Percentiles rank a stretch among this genome's conserved stretches.
phyloP scores from a whole-genome alignment of 768 basidiomycete species.

The Pulveroboletus sp. region DNA sequence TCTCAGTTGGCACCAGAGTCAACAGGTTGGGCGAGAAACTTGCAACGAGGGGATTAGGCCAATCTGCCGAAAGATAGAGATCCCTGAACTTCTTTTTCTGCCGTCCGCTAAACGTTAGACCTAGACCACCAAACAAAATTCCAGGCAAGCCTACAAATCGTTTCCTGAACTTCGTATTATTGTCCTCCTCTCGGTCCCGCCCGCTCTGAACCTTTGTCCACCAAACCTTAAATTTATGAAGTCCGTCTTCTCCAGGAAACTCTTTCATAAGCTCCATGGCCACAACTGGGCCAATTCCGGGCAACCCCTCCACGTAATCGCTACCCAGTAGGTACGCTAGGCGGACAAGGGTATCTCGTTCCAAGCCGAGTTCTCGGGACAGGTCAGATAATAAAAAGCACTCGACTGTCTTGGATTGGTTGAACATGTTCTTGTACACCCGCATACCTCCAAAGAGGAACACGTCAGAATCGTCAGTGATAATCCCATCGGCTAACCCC shows the following conservation, averaged over 20 bases:
- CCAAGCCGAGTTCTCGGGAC: conserved; percentile 79
- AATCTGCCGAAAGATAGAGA: conserved; percentile 74
- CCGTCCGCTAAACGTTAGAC: conserved; percentile 10
- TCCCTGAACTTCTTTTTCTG: conserved; percentile 90
- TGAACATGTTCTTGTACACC: conserved; percentile 99
- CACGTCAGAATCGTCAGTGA: conserved; percentile 98
- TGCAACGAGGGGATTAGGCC: conserved; percentile 92
- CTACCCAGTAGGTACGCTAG: conserved; percentile 94
- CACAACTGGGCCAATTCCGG: conserved; percentile 90
- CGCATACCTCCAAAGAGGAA: conserved; percentile 94
- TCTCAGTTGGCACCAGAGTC: background rate
- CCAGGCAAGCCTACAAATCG: conserved; percentile 61
- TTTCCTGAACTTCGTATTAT: conserved; percentile 68
- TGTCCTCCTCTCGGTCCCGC: conserved; percentile 73
- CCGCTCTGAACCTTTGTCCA: conserved; percentile 92
- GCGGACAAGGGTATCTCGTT: conserved; percentile 79
- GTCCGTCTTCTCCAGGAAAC: conserved; percentile 80
- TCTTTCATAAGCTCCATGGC: conserved; percentile 95
- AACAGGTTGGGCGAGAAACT: conserved; percentile 27
- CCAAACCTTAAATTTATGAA: conserved; percentile 89
- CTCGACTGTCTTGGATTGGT: conserved; percentile 97
- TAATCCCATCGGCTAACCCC: conserved; percentile 90
- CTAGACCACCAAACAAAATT: conserved; percentile 5
- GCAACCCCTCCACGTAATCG: conserved; percentile 91
- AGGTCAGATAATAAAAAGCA: conserved; percentile 86